Base-by-base conservation (phyloP, 352 stramenopile species). In the Phytophthora chlamydospora region DNA sequence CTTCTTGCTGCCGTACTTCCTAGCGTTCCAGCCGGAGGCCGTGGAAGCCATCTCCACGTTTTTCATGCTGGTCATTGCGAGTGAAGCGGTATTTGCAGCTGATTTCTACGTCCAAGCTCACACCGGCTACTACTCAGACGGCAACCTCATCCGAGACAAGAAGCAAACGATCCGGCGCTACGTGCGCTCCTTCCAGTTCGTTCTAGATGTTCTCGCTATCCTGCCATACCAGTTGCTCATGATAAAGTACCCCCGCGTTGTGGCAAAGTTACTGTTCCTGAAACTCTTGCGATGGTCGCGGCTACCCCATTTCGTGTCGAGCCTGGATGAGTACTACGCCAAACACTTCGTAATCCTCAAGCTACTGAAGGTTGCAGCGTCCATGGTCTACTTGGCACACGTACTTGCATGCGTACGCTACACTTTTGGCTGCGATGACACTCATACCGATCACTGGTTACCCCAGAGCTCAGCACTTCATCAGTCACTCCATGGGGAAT, bases 51-150 rank as follows among this genome's bases (percentile, higher is more conserved):
- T 75, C 33, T 58, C 62, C 2, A 38, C 31, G 6, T 68, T 79
- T 56, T 50, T 72, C 8, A 41, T 62, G 6, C 31, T 77, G 16
- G 36, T 75, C 2, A 55, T 78, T n/a, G 29, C 39, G 2, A 75
- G 54, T 35, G 81, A 91, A 34, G 9, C 73, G 2, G 34, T 88
- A 9, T 87, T 91, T 35, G 13, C 78, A 6, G 16, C 73, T 1
- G 81, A 89, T 38, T 60, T 91, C 7, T 64, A 62, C 17, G 62
- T 89, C 2, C 76, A 88, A 45, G 62, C 80, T 14, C 71, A 80
- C 52, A 88, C 71, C 8, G 75, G 77, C 2, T 84, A 71, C 45
- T 87, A 87, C 58, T 60, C 78, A 11, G 75, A 83, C 16, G 77
- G 76, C 27, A 80, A 86, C 41, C 31, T 87, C 14, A 58, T 82